Base-by-base conservation (phyloP, 2,329 filamentous ascomycete species). In the Fusarium xylarioides region DNA sequence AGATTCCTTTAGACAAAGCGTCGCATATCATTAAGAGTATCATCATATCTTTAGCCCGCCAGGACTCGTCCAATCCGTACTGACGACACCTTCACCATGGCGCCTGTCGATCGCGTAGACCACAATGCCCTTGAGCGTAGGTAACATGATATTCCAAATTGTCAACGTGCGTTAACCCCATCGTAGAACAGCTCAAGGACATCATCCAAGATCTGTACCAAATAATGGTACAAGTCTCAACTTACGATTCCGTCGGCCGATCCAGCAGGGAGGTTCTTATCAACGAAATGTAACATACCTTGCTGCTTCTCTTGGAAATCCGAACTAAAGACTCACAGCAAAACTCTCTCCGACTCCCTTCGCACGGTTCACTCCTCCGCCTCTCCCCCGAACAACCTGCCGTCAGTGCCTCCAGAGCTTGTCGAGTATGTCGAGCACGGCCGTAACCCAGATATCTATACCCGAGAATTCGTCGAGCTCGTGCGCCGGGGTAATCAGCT, bases 401-500 rank as follows among this genome's bases (percentile, higher is more conserved):
- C 89, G 9, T 81, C 80, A 37, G 85, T 91, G 28, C 90, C 90
- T 5, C 87, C 87, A 57, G 90, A 92, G 77, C 86, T 92, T 18
- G 85, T 92, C 68, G 85, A 89, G 78, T 93, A 93, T 82, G 91
- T 93, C 76, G 91, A 93, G 80, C 89, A 90, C 78, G 91, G 91
- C 49, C 90, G 91, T 56, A 93, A 93, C 83, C 91, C 91, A 5
- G 91, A 93, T 81, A 92, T 93, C 75, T 93, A 93, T 85, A 93
- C 91, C 61, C 86, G 91, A 77, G 91, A 93, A 83, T 92, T 93
- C 77, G 90, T 92, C 77, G 91, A 93, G 87, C 85, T 91, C 58
- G 90, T 91, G 30, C 84, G 90, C 61, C 85, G 90, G 52, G 85
- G 87, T 44, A 93, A 93, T 83, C 91, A 92, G 85, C 83, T 91